Evolutionary conservation across 441 rosid genomes (phyloP).

Genomic region (Croton laevigatus): DNA sequence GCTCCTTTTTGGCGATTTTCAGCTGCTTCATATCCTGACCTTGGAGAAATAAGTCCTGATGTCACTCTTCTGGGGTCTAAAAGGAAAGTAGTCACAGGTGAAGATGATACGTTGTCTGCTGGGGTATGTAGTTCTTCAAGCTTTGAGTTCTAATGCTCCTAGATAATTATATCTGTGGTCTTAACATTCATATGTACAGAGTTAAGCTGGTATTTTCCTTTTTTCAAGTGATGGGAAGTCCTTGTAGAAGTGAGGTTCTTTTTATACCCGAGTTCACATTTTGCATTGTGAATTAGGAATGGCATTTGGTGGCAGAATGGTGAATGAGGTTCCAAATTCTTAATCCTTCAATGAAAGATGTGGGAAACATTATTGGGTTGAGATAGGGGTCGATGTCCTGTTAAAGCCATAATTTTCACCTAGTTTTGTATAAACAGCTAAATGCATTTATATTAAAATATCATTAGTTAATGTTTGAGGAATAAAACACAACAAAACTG

Average conservation of each 20-base stretch:
- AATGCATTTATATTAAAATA: background rate
- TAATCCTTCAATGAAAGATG: background rate
- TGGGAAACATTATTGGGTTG: background rate
- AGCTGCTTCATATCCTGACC: slow-evolving; percentile 98
- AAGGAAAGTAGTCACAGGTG: slow-evolving; percentile 34
- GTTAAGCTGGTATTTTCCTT: background rate
- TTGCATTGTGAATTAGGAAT: background rate
- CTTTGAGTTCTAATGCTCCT: slow-evolving; percentile 19
- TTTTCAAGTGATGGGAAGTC: background rate
- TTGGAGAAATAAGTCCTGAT: slow-evolving; percentile 43
- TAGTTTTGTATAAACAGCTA: background rate
- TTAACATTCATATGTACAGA: background rate
- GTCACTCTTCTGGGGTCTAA: slow-evolving; percentile 43
- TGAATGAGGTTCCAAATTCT: background rate
- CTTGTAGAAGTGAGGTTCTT: background rate
- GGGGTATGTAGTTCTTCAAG: slow-evolving; percentile 52
- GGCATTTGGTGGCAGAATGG: background rate
- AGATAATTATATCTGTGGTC: background rate
- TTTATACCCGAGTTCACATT: background rate
- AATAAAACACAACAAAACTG: background rate
- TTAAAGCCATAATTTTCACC: background rate
- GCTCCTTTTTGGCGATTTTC: slow-evolving; percentile 98
- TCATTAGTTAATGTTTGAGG: background rate
- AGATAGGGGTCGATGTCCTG: background rate
- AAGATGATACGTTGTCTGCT: slow-evolving; percentile 36